These are phyloP conservation scores for Chalaropsis thielavioides DNA, from an alignment of 2,329 filamentous ascomycete genomes.

Conservation along the genomic window DNA sequence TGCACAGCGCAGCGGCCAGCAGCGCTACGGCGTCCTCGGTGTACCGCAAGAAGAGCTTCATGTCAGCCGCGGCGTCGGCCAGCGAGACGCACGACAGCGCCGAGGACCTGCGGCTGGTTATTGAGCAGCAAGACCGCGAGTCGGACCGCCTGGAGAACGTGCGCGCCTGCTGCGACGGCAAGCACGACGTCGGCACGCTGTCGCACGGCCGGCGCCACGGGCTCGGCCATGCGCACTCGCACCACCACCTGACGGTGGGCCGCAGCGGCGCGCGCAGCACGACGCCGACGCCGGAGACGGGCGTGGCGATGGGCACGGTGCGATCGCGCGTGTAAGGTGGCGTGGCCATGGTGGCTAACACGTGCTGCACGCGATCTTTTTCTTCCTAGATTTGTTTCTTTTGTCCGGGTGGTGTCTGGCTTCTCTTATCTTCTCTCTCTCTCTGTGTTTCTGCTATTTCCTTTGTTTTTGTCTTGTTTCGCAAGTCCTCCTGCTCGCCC, in stretches of 20 bases:
- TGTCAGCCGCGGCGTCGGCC: slow-evolving; percentile 29
- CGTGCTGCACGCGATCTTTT: not conserved
- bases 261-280: not conserved
- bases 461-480: not conserved
- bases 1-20: not conserved
- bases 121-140: slow-evolving; percentile 64
- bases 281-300: slow-evolving; percentile 4
- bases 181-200: slow-evolving; percentile 56
- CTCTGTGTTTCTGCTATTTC: not conserved
- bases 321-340: not conserved
- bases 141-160: slow-evolving; percentile 83
- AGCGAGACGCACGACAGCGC: slow-evolving; percentile 57
- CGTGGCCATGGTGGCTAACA: not conserved
- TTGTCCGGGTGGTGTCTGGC: not conserved
- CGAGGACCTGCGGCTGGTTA: slow-evolving; percentile 67
- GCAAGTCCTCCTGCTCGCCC: not conserved
- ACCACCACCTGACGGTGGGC: slow-evolving; percentile 6
- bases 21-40: not conserved
- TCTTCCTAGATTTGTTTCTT: not conserved
- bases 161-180: slow-evolving; percentile 93
- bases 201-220: slow-evolving; percentile 4
- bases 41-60: slow-evolving; percentile 15
- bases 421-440: not conserved
- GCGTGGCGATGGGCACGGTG: slow-evolving; percentile 1
- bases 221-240: slow-evolving; percentile 4